Evolutionary conservation across 2,329 filamentous ascomycete genomes (phyloP), one percentile per base, ranked within the genome.

Genomic region (Cercospora citrullina): DNA sequence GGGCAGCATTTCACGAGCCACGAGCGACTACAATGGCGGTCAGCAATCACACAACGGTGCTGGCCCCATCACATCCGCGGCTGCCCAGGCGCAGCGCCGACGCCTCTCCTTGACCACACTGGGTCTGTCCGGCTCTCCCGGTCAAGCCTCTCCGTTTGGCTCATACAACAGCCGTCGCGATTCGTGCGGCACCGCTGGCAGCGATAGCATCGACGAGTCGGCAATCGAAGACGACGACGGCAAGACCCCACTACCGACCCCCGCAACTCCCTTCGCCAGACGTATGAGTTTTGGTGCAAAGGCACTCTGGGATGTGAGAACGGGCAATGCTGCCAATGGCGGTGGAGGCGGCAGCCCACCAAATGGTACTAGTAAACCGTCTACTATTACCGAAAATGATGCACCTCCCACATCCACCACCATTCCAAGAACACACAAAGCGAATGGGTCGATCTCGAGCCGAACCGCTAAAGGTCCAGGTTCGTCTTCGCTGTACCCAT

Each of bases 221-320:
- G 83, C 83, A 14, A 82, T 85, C 69, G 79, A 69, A 65, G 83
- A 83, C 69, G 90, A 92, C 70, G 79, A 82, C 28, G 66, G 60
- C n/a, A 53, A 53, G 55, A 69, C 72, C 30, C 30, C 68, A 10
- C 63, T 64, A 30, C 62, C 70, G 16, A 69, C 70, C 23, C 70
- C 83, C 45, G 89, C 84, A 63, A 91, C 91, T 12, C 92, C 93
- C 36, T 94, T 94, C 77, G 87, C 87, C 68, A 90, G 94, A 73
- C 91, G 94, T 68, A 89, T 97, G 84, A 97, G 94, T 81, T 96
- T 97, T 76, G 94, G 94, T 69, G 90, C 91, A 69, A 88, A 93
- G 79, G 91, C 91, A 72, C 84, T 93, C 79, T 86, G 89, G 74
- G 90, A 89, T 80, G 87, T 91, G 74, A 90, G 89, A 73, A 82